These are phyloP conservation scores for Lactarius indigo DNA, from an alignment of 768 basidiomycete genomes.

Conservation along the genomic window DNA sequence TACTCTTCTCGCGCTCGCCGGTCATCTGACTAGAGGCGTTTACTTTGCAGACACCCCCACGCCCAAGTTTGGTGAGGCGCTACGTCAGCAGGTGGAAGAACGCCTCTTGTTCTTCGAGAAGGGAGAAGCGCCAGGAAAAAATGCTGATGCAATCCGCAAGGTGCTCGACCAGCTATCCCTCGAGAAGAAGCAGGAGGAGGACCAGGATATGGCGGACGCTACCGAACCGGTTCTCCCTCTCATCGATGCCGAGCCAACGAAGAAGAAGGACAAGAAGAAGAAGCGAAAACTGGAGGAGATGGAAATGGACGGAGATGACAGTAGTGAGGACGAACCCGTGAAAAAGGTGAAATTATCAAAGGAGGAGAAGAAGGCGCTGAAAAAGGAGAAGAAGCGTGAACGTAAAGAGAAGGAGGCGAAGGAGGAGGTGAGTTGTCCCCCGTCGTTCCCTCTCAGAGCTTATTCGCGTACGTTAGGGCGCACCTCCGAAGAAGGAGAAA, in stretches of 20 bases:
- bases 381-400: slow-evolving; percentile 69
- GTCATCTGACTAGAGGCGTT: neutral
- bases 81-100: slow-evolving; percentile 93
- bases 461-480: slow-evolving; percentile 30
- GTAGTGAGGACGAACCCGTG: slow-evolving; percentile 46
- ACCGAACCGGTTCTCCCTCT: slow-evolving; percentile 54
- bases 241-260: slow-evolving; percentile 47
- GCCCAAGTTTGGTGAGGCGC: slow-evolving; percentile 91
- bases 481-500: slow-evolving; percentile 37
- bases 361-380: slow-evolving; percentile 83
- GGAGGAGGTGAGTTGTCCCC: slow-evolving; percentile 37
- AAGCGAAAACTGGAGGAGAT: slow-evolving; percentile 68
- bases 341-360: slow-evolving; percentile 79
- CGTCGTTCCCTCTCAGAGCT: slow-evolving; percentile 7
- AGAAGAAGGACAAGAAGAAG: slow-evolving; percentile 37
- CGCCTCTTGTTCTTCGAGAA: slow-evolving; percentile 92
- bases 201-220: slow-evolving; percentile 43
- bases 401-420: slow-evolving; percentile 49
- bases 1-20: neutral
- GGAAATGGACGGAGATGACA: slow-evolving; percentile 53
- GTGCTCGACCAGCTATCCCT: slow-evolving; percentile 75
- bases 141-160: slow-evolving; percentile 86
- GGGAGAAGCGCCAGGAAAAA: slow-evolving; percentile 85
- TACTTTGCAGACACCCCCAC: slow-evolving; percentile 68
- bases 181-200: slow-evolving; percentile 60